phyloP scores from a whole-genome alignment of 2,329 filamentous ascomycete genomes.

The Blastomyces silverae region DNA sequence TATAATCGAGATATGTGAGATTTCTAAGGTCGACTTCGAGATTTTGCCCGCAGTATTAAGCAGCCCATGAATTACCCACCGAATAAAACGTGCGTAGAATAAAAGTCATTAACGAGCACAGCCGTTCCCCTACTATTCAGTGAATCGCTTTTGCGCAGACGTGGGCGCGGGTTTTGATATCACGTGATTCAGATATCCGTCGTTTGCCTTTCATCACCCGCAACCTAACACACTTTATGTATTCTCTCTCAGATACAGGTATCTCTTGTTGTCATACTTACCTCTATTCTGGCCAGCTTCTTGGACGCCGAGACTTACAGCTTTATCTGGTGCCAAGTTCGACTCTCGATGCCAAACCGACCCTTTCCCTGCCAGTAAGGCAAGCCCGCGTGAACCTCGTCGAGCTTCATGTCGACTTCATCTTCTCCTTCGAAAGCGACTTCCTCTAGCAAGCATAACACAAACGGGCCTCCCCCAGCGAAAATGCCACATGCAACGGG shows the following conservation, averaged over 20 bases:
- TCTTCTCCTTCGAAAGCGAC: constrained; percentile 5
- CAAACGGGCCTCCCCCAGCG: constrained; percentile 1
- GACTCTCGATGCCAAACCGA: constrained; percentile 8
- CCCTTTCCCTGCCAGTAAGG: constrained; percentile 7
- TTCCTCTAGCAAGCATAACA: constrained; percentile 11
- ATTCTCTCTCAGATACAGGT: background rate
- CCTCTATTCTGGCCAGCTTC: background rate
- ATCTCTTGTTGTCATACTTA: constrained; percentile 4
- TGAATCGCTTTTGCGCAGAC: background rate
- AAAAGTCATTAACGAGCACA: background rate
- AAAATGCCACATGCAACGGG: constrained; percentile 39
- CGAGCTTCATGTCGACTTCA: constrained; percentile 7
- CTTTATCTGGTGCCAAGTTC: background rate
- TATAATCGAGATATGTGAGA: background rate
- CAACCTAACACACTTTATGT: background rate
- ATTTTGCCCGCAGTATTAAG: background rate
- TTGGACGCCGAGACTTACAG: background rate
- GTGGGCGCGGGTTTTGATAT: background rate
- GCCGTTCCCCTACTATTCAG: background rate
- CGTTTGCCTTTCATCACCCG: background rate
- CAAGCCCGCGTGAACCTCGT: background rate
- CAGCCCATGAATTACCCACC: background rate
- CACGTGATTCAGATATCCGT: constrained; percentile 6
- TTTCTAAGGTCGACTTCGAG: background rate
- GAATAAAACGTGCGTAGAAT: background rate